Percentiles rank a stretch among this genome's conserved stretches.
phyloP scores from a whole-genome alignment of 1,284 basidiomycete genomes.

The Tremellales sp. region DNA sequence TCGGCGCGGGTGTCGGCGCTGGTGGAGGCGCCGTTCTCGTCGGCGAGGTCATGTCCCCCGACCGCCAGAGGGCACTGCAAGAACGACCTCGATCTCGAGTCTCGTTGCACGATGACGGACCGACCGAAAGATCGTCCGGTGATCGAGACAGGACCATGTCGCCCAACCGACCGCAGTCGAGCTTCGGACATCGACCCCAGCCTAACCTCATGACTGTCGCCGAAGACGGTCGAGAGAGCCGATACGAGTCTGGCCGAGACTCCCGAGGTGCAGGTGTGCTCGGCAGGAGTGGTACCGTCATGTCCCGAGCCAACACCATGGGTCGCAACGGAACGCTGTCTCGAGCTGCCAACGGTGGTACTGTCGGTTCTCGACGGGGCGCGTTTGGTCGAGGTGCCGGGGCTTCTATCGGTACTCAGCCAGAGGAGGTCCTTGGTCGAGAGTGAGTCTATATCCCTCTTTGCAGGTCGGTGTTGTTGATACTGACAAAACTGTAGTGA shows the following conservation, averaged over 20 bases:
- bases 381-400: constrained; percentile 45
- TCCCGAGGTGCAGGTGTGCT: constrained; percentile 17
- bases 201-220: constrained; percentile 25
- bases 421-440: constrained; percentile 43
- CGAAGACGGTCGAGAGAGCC: constrained; percentile 17
- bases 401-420: constrained; percentile 42
- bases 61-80: constrained; percentile 39
- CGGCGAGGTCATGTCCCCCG: constrained; percentile 27
- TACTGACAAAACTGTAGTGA: too few species aligned
- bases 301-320: constrained; percentile 27
- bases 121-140: background rate
- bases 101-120: constrained; percentile 14
- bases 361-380: constrained; percentile 37
- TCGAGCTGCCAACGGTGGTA: constrained; percentile 39
- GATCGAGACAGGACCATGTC: constrained; percentile 5
- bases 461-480: background rate
- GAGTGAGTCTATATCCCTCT: constrained; percentile 25
- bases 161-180: constrained; percentile 24
- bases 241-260: constrained; percentile 15
- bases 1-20: constrained; percentile 11
- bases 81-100: constrained; percentile 8
- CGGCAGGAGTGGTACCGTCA: constrained; percentile 24
- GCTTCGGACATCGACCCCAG: constrained; percentile 33
- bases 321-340: constrained; percentile 36
- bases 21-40: constrained; percentile 14